These are phyloP conservation scores for Tricholoma furcatifolium DNA, from an alignment of 768 basidiomycete species.

Conservation along the genomic window DNA sequence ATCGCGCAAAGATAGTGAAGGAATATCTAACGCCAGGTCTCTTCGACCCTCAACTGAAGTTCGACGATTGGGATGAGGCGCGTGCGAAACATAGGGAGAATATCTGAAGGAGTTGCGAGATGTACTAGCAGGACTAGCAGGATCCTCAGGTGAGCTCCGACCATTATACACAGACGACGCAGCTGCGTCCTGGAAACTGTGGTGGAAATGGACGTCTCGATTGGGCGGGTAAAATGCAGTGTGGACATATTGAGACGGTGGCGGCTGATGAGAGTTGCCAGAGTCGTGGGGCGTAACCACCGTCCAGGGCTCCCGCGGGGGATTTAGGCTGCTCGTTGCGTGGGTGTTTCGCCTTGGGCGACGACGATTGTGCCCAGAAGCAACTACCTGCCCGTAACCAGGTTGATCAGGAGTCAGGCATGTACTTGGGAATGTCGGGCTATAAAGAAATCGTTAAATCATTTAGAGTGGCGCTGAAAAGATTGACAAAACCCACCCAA, in stretches of 20 bases:
- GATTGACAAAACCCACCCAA: conserved; percentile 55
- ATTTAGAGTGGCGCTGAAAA: not conserved
- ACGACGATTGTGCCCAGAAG: conserved; percentile 57
- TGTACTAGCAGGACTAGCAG: conserved; percentile 7
- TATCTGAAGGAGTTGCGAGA: conserved; percentile 19
- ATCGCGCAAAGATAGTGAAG: conserved; percentile 25
- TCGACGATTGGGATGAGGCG: conserved; percentile 25
- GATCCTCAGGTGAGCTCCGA: conserved; percentile 10
- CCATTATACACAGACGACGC: conserved; percentile 1
- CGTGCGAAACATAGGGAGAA: conserved; percentile 24
- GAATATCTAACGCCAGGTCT: conserved; percentile 32
- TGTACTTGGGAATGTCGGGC: conserved; percentile 80
- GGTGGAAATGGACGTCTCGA: conserved; percentile 14
- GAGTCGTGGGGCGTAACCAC: conserved; percentile 37
- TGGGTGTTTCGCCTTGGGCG: conserved; percentile 56
- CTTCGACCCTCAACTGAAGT: conserved; percentile 17
- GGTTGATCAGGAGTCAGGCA: conserved; percentile 85
- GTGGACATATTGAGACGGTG: conserved; percentile 10
- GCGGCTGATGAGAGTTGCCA: conserved; percentile 3
- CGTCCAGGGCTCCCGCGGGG: conserved; percentile 39
- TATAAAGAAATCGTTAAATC: conserved; percentile 1
- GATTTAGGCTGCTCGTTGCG: conserved; percentile 22
- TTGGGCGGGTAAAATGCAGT: conserved; percentile 13
- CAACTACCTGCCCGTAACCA: conserved; percentile 82
- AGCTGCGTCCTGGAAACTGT: conserved; percentile 14